phyloP scores from a whole-genome alignment of 2,329 filamentous ascomycete species.

The Diplodia intermedia region DNA sequence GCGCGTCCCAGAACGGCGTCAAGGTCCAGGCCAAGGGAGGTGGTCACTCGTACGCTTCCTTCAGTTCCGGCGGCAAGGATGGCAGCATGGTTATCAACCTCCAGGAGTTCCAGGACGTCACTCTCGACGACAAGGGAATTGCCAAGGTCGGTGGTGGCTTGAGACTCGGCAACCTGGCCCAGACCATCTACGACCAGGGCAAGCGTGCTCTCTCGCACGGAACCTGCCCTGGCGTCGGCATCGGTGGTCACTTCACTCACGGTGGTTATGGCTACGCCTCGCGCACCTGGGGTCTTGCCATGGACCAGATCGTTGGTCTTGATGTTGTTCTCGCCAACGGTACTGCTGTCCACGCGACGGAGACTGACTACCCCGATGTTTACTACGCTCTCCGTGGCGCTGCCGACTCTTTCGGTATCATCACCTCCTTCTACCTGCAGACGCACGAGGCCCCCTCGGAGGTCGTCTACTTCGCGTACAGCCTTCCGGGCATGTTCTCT shows the following conservation, averaged over 20 bases:
- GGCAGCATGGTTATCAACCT: conserved; percentile 59
- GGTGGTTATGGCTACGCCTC: conserved; percentile 47
- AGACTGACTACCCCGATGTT: conserved; percentile 46
- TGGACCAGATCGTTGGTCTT: conserved; percentile 45
- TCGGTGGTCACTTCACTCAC: conserved; percentile 48
- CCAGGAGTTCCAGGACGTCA: conserved; percentile 54
- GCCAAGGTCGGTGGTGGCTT: conserved; percentile 59
- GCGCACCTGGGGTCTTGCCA: conserved; percentile 46
- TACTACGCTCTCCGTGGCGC: conserved; percentile 47
- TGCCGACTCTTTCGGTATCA: conserved; percentile 45
- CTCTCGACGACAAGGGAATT: conserved; percentile 52
- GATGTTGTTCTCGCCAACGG: conserved; percentile 51
- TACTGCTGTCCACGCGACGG: conserved; percentile 46
- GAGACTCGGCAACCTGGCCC: conserved; percentile 52
- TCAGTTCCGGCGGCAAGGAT: conserved; percentile 58
- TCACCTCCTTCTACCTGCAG: conserved; percentile 39
- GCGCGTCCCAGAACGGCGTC: conserved; percentile 58
- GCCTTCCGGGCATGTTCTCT: conserved; percentile 39
- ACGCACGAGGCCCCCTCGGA: conserved; percentile 34
- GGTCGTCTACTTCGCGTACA: conserved; percentile 35
- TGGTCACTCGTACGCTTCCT: conserved; percentile 68
- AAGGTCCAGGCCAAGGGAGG: conserved; percentile 69
- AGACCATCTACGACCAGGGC: conserved; percentile 45
- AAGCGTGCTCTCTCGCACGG: conserved; percentile 57
- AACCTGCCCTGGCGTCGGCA: conserved; percentile 58